A percentile compares a stretch with the other conserved stretches of the same genome.
These are phyloP conservation scores for Acidomyces sp. DNA, from an alignment of 495 filamentous ascomycete genomes.

Conservation along the genomic window DNA sequence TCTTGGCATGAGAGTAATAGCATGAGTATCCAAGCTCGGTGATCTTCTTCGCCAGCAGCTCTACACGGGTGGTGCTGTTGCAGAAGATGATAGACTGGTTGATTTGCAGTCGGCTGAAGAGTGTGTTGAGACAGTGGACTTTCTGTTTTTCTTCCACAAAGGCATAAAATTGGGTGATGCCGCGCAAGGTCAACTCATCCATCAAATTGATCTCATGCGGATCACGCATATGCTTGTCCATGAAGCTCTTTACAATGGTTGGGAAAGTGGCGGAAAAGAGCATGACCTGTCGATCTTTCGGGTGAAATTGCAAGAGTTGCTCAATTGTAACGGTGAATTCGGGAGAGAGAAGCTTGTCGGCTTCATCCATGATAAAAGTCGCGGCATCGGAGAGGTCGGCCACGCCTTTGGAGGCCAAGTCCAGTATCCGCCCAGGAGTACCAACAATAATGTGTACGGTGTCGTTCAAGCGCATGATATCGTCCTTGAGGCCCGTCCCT, in stretches of 20 bases:
- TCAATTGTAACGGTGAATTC: slow-evolving; percentile 97
- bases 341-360: slow-evolving; percentile 88
- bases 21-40: slow-evolving; percentile 98
- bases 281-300: slow-evolving; percentile 96
- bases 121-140: slow-evolving; percentile 95
- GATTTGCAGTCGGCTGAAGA: slow-evolving; percentile 98
- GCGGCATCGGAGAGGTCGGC: slow-evolving; percentile 93
- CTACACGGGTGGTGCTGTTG: slow-evolving; percentile 96
- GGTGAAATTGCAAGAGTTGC: slow-evolving; percentile 81
- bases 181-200: slow-evolving; percentile 95
- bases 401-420: slow-evolving; percentile 85
- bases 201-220: slow-evolving; percentile 99
- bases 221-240: slow-evolving; percentile 90
- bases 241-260: slow-evolving; percentile 89
- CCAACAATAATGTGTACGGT: slow-evolving; percentile 95
- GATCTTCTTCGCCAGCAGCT: slow-evolving; percentile 96
- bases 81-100: slow-evolving; percentile 99
- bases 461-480: slow-evolving; percentile 89
- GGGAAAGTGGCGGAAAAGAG: slow-evolving; percentile 97
- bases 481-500: slow-evolving; percentile 85
- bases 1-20: slow-evolving; percentile 97
- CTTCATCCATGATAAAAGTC: slow-evolving; percentile 98
- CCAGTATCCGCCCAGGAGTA: slow-evolving; percentile 88
- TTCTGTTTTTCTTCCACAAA: slow-evolving; percentile 99
- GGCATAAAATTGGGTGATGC: slow-evolving; percentile 98